These are phyloP conservation scores for Apostasia ramifera DNA, from an alignment of 106 monocot species.

Conservation along the genomic window DNA sequence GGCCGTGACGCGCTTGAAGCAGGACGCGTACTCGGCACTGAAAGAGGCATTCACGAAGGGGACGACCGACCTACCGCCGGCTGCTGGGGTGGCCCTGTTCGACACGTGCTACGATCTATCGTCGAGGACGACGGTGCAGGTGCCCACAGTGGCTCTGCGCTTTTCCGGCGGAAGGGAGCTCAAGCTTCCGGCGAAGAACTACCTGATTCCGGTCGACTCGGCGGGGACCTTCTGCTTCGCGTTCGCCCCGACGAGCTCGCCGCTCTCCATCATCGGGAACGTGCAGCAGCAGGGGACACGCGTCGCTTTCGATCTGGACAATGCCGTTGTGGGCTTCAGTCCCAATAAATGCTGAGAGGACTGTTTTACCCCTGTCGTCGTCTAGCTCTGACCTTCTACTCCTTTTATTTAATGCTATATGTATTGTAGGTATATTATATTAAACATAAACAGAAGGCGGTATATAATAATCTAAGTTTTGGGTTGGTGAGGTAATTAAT, in stretches of 20 bases:
- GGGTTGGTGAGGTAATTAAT: too few relatives aligned
- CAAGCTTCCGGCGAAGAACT: slow-evolving; percentile 52
- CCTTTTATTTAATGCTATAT: too few relatives aligned
- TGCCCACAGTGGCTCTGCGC: slow-evolving; percentile 39
- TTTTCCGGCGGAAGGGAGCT: slow-evolving; percentile 27
- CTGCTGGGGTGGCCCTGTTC: slow-evolving; percentile 35
- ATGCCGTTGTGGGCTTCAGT: slow-evolving; percentile 28
- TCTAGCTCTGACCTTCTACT: too few relatives aligned
- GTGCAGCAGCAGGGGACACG: slow-evolving; percentile 70
- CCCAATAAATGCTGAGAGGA: slow-evolving; percentile 28
- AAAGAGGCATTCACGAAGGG: slow-evolving; percentile 32
- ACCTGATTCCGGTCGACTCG: slow-evolving; percentile 57
- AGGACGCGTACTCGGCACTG: slow-evolving; percentile 14
- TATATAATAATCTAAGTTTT: too few relatives aligned
- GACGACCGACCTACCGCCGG: slow-evolving; percentile 17
- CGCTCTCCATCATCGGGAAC: slow-evolving; percentile 55
- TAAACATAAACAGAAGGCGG: too few relatives aligned
- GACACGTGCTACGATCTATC: slow-evolving; percentile 34
- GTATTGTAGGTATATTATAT: too few relatives aligned
- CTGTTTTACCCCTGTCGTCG: not conserved
- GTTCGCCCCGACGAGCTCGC: slow-evolving; percentile 34
- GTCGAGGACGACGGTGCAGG: slow-evolving; percentile 28
- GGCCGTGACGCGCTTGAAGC: slow-evolving; percentile 16
- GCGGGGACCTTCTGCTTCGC: slow-evolving; percentile 48
- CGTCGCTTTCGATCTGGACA: slow-evolving; percentile 42